Evolutionary conservation across 1,139 yeast genomes (phyloP), one percentile per base, ranked within the genome.

Genomic region (Kazachstania sp.): DNA sequence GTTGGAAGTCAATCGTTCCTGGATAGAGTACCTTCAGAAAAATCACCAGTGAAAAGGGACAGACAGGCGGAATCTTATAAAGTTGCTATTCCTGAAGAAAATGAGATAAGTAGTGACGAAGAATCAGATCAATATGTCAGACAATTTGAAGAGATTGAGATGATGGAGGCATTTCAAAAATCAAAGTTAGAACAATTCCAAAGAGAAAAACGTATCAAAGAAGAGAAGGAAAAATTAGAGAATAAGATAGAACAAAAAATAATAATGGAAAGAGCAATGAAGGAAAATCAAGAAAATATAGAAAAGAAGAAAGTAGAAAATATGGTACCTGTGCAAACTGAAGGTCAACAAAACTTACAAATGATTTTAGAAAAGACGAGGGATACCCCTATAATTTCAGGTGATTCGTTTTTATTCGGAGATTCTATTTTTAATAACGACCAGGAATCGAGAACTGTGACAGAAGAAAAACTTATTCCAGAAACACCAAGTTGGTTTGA

Each of bases 141-240:
- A 28, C 54, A 57, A 19, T 48, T 64, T 12, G 65, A 65, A 37
- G 72, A 71, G 40, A 56, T 59, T 4, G 78, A 77, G 39, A 53
- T 76, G 46, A 66, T 66, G 51, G 67, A 63, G 47, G 81, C 81
- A 1, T 68, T 77, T 29, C 74, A 73, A 48, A 64, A 61, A 39
- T 76, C 82, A 0, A 74, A 72, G 49, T 26, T 49, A 4, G 50
- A 49, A 34, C 49, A 45, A 40, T 43, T 42, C 34, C 42, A 46
- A 26, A 37, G 39, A 28, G 43, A 47, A 7, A 47, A 45, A 16
- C 9, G 28, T 3, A 26, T 34, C 15, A 38, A 23, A 8, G 46
- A 50, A 16, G 26, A 34, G 5, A 26, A 40, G 19, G 38, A 40
- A 19, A 43, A 43, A n/a, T n/a, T 26, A 2, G 38, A 37, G 1